Evolutionary conservation across 169 alveolate genomes (phyloP).

Genomic region (Plasmodium gonderi): DNA sequence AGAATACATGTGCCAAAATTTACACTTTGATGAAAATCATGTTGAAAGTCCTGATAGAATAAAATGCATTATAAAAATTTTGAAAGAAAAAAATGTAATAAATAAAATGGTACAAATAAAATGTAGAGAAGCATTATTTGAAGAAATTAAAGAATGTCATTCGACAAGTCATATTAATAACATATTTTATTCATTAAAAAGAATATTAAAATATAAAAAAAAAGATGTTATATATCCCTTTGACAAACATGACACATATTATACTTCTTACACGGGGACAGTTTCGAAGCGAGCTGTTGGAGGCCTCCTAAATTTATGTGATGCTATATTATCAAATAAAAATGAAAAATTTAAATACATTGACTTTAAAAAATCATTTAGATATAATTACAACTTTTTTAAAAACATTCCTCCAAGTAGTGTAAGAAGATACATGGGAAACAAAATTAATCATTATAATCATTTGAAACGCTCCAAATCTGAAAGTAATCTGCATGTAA

Average conservation of each 20-base stretch:
- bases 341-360: slow-evolving; percentile 64
- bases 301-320: slow-evolving; percentile 74
- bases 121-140: slow-evolving; percentile 56
- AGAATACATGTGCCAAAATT: slow-evolving; percentile 34
- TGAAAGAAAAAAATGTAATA: slow-evolving; percentile 54
- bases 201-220: slow-evolving; percentile 47
- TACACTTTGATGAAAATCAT: slow-evolving; percentile 47
- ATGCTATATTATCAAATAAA: slow-evolving; percentile 53
- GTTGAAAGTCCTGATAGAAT: slow-evolving; percentile 49
- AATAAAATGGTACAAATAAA: slow-evolving; percentile 71
- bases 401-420: background rate
- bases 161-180: slow-evolving; percentile 44
- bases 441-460: background rate
- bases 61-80: slow-evolving; percentile 36
- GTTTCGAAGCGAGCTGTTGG: slow-evolving; percentile 83
- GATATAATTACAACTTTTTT: slow-evolving; percentile 48
- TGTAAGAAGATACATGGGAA: background rate
- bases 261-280: slow-evolving; percentile 75
- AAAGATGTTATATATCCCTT: slow-evolving; percentile 48
- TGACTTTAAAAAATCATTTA: slow-evolving; percentile 54
- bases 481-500: slow-evolving; percentile 5
- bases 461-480: slow-evolving; percentile 39
- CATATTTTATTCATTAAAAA: slow-evolving; percentile 43
- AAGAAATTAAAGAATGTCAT: slow-evolving; percentile 60
- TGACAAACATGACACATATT: slow-evolving; percentile 76